These are phyloP conservation scores for Mycena vitilis DNA, from an alignment of 768 basidiomycete genomes.

Conservation along the genomic window DNA sequence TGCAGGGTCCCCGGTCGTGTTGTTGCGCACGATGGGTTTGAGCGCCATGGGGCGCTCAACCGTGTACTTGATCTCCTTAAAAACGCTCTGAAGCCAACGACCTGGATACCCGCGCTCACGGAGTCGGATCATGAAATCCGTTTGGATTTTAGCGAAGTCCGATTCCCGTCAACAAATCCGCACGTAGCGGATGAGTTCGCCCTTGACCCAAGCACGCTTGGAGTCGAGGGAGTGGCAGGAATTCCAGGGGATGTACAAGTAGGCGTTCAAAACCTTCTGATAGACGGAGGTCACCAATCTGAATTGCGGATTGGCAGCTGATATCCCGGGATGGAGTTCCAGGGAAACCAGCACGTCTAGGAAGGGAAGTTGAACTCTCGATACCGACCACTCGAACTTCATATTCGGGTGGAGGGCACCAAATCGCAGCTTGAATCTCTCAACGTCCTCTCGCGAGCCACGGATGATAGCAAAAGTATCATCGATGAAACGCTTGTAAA, in stretches of 20 bases:
- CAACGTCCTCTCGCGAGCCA: slow-evolving; percentile 24
- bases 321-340: background rate
- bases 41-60: no score
- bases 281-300: slow-evolving; percentile 16
- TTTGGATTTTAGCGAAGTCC: slow-evolving; percentile 17
- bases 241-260: slow-evolving; percentile 29
- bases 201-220: slow-evolving; percentile 13
- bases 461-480: slow-evolving; percentile 26
- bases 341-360: slow-evolving; percentile 29
- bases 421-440: slow-evolving; percentile 24
- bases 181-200: slow-evolving; percentile 5
- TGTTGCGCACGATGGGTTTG: no score
- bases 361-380: slow-evolving; percentile 24
- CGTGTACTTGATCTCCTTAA: no score
- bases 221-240: slow-evolving; percentile 13
- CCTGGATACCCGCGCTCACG: no score
- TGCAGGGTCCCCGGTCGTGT: no score
- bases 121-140: slow-evolving; percentile 10
- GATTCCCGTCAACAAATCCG: slow-evolving; percentile 18
- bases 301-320: background rate
- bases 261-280: slow-evolving; percentile 29
- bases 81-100: no score
- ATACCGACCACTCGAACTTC: no score
- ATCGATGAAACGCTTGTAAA: slow-evolving; percentile 32
- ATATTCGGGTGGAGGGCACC: slow-evolving; percentile 20